Percentiles rank a stretch among this genome's conserved stretches.
These are phyloP conservation scores for Chaetothyriales sp. DNA, from an alignment of 2,329 filamentous ascomycete species.

Conservation along the genomic window DNA sequence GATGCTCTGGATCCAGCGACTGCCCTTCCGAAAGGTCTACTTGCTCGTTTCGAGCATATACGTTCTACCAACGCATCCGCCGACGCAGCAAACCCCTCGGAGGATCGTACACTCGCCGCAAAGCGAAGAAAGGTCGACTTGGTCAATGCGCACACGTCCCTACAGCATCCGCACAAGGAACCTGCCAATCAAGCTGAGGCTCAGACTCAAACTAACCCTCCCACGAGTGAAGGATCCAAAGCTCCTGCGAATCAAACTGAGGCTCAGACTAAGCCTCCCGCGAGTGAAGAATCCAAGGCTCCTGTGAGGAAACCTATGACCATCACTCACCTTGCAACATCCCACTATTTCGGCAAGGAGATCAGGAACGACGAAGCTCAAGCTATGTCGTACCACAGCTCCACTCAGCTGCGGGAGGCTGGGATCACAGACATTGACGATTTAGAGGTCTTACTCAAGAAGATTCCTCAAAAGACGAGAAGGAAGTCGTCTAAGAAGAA, in stretches of 20 bases:
- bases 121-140: slow-evolving; percentile 10
- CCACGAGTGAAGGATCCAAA: slow-evolving; percentile 29
- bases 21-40: background rate
- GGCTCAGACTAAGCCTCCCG: background rate
- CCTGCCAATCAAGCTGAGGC: background rate
- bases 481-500: slow-evolving; percentile 12
- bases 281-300: slow-evolving; percentile 32
- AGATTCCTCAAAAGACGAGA: slow-evolving; percentile 7
- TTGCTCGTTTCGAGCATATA: background rate
- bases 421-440: slow-evolving; percentile 13
- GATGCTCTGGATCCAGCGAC: background rate
- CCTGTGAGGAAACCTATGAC: slow-evolving; percentile 60
- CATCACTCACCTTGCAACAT: slow-evolving; percentile 64
- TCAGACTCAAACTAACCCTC: background rate
- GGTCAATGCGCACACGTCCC: background rate
- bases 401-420: background rate
- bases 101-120: background rate
- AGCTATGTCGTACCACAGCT: background rate
- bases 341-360: slow-evolving; percentile 43
- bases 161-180: background rate
- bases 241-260: slow-evolving; percentile 30
- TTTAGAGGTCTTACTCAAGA: slow-evolving; percentile 16
- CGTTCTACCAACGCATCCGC: background rate
- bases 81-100: background rate
- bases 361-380: background rate